Conservation (phyloP, 78 protist genomes). For the Pigoraptor vietnamica region DNA sequence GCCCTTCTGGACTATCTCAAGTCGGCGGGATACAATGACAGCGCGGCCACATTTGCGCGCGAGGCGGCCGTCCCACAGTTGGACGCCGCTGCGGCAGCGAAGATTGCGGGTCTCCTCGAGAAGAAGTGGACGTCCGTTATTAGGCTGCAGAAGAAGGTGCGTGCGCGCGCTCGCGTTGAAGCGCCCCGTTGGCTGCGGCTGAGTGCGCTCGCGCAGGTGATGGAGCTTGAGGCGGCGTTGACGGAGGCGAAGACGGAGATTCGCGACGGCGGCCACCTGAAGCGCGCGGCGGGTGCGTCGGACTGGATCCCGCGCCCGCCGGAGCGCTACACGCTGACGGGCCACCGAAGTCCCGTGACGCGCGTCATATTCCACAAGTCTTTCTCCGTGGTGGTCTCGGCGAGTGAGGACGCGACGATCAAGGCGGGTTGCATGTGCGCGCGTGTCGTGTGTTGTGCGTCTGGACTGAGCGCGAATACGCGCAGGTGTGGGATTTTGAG, state of each 20-base stretch:
- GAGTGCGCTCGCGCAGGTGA: slow-evolving; percentile 5
- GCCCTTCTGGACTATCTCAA: not conserved
- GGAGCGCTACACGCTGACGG: slow-evolving; percentile 45
- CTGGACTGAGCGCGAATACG: not conserved
- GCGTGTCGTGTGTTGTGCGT: not conserved
- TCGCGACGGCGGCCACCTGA: not conserved
- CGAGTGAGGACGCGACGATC: slow-evolving; percentile 72
- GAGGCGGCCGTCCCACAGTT: not conserved
- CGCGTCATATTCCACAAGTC: slow-evolving; percentile 63
- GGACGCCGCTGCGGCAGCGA: not conserved
- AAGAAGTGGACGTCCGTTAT: slow-evolving; percentile 79
- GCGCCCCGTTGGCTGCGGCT: no score
- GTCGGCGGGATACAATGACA: not conserved
- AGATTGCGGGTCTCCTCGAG: slow-evolving; percentile 51
- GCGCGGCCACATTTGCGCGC: not conserved
- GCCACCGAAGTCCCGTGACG: slow-evolving; percentile 66
- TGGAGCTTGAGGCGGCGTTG: slow-evolving; percentile 58
- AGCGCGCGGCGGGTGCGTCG: not conserved
- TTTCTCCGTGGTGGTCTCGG: slow-evolving; percentile 56
- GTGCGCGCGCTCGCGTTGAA: no score
- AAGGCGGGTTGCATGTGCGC: slow-evolving; percentile 20
- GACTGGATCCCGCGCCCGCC: slow-evolving; percentile 77
- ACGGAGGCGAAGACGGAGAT: slow-evolving; percentile 58
- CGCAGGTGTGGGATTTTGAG: slow-evolving; percentile 70
- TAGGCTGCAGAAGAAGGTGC: slow-evolving; percentile 58